Evolutionary conservation across 768 basidiomycete genomes (phyloP), one percentile per base, ranked within the genome.

Genomic region (Rhodosporidiobolus odoratus): DNA sequence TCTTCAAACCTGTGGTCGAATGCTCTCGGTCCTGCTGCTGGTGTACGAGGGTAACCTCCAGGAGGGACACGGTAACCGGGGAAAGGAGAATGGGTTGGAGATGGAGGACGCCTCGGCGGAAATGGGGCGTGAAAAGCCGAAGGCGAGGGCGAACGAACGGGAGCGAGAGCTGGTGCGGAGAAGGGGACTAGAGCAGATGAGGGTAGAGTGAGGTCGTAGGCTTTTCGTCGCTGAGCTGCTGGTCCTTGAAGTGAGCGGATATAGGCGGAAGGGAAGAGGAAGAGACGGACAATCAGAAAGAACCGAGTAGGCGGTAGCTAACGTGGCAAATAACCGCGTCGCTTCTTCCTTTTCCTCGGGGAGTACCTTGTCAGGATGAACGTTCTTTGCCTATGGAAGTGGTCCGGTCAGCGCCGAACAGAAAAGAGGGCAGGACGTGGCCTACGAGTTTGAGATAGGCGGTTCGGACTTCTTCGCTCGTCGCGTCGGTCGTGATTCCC

Each of bases 381-480:
- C 3, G 0, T 16, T 25, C 64, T 58, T 65, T 1, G 54, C 54
- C 64, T 65, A 56, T 25, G n/a, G 48, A n/a, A 50, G 21, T 4
- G 15, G 30, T 17, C 0, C n/a, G 5, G 12, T 34, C 15, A 13
- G 23, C 17, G 25, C 32, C 9, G 23, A 9, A 30, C 25, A 16
- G 30, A 30, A 34, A 8, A 6, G 41, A 34, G 62, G 27, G 17
- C 34, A 37, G 19, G 27, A 53, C 30, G 27, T 21, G 38, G 27
- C 63, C 41, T 34, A 65, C 63, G 23, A 56, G 53, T 15, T 12
- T 25, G 32, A 64, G 53, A 43, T 64, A 64, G 40, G 63, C 41
- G 4, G 41, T 3, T 21, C 63, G 52, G 34, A 64, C 7, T 8
- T 56, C 40, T 2, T 56, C 63, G 23, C 23, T 8, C 13, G 63